These are phyloP conservation scores for Dendrothele bispora DNA, from an alignment of 768 basidiomycete species.

Conservation along the genomic window DNA sequence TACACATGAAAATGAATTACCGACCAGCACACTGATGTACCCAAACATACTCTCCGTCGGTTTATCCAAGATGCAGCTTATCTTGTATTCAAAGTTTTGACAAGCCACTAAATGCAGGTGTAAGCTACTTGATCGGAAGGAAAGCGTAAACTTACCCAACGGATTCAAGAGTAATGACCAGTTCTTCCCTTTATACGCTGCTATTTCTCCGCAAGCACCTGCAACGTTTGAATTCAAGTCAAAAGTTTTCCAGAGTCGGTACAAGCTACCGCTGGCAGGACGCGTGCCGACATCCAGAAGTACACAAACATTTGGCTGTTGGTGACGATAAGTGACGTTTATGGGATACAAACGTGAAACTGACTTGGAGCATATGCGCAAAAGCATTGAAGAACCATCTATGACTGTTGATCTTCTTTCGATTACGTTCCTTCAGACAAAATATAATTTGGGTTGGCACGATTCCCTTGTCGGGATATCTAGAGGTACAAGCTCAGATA, in stretches of 20 bases:
- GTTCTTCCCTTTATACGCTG: slow-evolving; percentile 86
- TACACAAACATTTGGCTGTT: slow-evolving; percentile 86
- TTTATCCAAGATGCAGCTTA: slow-evolving; percentile 73
- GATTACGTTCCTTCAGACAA: slow-evolving; percentile 90
- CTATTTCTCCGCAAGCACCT: slow-evolving; percentile 97
- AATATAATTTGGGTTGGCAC: slow-evolving; percentile 94
- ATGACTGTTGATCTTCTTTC: slow-evolving; percentile 96
- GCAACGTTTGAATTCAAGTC: slow-evolving; percentile 90
- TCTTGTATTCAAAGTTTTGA: slow-evolving; percentile 82
- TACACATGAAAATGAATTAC: slow-evolving; percentile 14
- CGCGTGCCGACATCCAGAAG: slow-evolving; percentile 93
- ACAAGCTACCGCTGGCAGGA: slow-evolving; percentile 85
- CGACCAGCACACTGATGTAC: slow-evolving; percentile 91
- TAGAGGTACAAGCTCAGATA: no score
- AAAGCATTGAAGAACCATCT: slow-evolving; percentile 99
- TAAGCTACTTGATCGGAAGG: background rate
- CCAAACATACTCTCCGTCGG: slow-evolving; percentile 87
- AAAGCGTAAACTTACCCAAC: slow-evolving; percentile 28
- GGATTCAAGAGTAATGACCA: slow-evolving; percentile 85
- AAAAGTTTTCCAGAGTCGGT: slow-evolving; percentile 94
- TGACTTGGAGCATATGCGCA: slow-evolving; percentile 78
- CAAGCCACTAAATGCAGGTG: slow-evolving; percentile 50
- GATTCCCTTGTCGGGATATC: slow-evolving; percentile 90
- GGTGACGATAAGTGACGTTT: background rate
- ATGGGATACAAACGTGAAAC: slow-evolving; percentile 12